Conservation (phyloP, 805 yeast genomes). For the Candida argentea region DNA sequence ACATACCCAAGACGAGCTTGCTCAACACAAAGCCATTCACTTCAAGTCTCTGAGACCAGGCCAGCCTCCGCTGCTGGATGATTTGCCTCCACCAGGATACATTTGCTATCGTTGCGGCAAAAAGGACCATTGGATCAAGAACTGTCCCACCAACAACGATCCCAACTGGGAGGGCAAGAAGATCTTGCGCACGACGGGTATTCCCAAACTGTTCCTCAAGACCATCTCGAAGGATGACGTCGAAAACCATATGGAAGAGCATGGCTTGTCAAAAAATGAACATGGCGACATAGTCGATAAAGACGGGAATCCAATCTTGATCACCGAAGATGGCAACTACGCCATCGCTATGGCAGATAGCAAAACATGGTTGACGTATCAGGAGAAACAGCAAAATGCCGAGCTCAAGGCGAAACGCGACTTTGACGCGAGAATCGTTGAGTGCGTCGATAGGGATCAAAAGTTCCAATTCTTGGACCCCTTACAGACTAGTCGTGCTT, state of each 20-base stretch:
- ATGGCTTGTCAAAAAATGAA: conserved; percentile 26
- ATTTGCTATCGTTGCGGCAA: conserved; percentile 96
- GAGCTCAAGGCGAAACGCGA: conserved; percentile 39
- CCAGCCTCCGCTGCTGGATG: conserved; percentile 36
- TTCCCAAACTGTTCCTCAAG: conserved; percentile 85
- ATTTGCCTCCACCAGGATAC: conserved; percentile 89
- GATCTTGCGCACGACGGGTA: conserved; percentile 91
- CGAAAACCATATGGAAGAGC: conserved; percentile 32
- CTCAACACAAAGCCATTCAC: conserved; percentile 72
- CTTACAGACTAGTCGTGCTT: conserved; percentile 37
- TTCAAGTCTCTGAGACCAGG: conserved; percentile 38
- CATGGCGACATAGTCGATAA: conserved; percentile 34
- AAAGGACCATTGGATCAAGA: conserved; percentile 87
- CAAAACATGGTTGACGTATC: conserved; percentile 82
- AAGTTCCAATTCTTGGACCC: conserved; percentile 56
- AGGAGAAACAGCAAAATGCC: conserved; percentile 50
- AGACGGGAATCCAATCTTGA: conserved; percentile 57
- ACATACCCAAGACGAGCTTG: conserved; percentile 84
- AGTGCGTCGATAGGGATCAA: conserved; percentile 19
- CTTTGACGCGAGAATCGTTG: conserved; percentile 34
- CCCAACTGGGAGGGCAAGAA: conserved; percentile 91
- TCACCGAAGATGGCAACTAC: conserved; percentile 90
- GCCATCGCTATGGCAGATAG: conserved; percentile 94
- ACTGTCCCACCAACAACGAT: conserved; percentile 90
- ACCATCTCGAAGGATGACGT: conserved; percentile 76